Percentiles rank a stretch among this genome's conserved stretches.
phyloP scores from a whole-genome alignment of 495 filamentous ascomycete species.

The Tetracladium marchalianum region DNA sequence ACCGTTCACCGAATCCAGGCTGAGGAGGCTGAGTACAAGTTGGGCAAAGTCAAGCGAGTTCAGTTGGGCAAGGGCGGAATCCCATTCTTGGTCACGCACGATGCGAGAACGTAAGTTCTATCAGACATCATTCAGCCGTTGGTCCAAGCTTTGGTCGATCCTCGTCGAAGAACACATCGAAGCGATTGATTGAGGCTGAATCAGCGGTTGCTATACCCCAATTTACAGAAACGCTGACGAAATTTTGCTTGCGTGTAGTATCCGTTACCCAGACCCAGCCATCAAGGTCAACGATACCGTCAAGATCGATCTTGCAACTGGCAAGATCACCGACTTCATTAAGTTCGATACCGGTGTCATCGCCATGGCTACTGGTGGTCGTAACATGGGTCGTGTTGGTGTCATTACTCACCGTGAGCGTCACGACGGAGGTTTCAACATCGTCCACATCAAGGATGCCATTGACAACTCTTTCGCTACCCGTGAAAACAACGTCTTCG shows the following conservation, averaged over 20 bases:
- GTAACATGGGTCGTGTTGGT: conserved; percentile 99
- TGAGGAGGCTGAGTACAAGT: conserved; percentile 98
- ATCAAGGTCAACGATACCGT: conserved; percentile 99
- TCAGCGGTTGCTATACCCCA: conserved; percentile 28
- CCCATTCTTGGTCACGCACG: conserved; percentile 99
- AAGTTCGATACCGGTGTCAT: conserved; percentile 95
- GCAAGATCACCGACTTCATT: conserved; percentile 95
- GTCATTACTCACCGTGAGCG: conserved; percentile 99
- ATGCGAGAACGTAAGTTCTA: conserved; percentile 98
- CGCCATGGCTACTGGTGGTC: conserved; percentile 96
- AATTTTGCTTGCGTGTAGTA: conserved; percentile 45
- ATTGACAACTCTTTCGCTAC: conserved; percentile 99
- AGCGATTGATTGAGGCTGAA: conserved; percentile 16
- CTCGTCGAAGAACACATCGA: conserved; percentile 18
- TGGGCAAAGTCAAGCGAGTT: conserved; percentile 98
- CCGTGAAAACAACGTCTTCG: conserved; percentile 96
- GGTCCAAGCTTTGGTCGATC: conserved; percentile 94
- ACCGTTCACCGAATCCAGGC: conserved; percentile 97
- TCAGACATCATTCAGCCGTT: conserved; percentile 97
- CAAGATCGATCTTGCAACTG: conserved; percentile 93
- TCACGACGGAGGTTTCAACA: conserved; percentile 99
- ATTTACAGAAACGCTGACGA: conserved; percentile 17
- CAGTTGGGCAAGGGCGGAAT: conserved; percentile 98
- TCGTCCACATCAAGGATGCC: conserved; percentile 98
- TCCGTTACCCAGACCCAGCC: conserved; percentile 94